These are phyloP conservation scores for Plantago ovata DNA, from an alignment of 257 asterid species.

Conservation along the genomic window DNA sequence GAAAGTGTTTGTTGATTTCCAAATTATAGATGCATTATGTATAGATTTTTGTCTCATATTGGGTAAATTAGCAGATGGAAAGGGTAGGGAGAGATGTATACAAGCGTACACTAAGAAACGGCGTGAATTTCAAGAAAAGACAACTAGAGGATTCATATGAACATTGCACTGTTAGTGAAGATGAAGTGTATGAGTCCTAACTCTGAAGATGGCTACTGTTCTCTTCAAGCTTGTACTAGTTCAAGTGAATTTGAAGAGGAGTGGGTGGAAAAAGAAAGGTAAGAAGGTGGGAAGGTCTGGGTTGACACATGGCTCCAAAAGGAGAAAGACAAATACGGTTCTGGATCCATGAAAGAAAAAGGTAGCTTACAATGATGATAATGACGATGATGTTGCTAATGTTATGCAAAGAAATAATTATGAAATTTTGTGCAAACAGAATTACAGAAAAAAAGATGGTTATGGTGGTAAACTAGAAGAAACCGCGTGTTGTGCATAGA, in stretches of 20 bases:
- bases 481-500: conserved; percentile 17
- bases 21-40: too few species aligned
- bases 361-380: conserved; percentile 17
- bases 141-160: conserved; percentile 60
- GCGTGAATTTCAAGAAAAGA: conserved; percentile 22
- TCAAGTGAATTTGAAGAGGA: conserved; percentile 40
- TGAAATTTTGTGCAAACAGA: background rate
- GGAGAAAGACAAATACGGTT: conserved; percentile 35
- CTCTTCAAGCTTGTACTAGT: conserved; percentile 61
- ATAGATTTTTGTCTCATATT: background rate
- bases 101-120: conserved; percentile 32
- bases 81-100: conserved; percentile 35
- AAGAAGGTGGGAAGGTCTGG: conserved; percentile 32
- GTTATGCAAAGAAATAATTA: background rate
- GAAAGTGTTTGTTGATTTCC: too few species aligned
- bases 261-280: conserved; percentile 39
- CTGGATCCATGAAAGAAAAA: conserved; percentile 22
- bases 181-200: conserved; percentile 45
- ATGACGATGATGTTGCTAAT: conserved; percentile 10
- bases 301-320: conserved; percentile 23
- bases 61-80: conserved; percentile 42
- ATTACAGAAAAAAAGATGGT: background rate
- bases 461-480: conserved; percentile 17
- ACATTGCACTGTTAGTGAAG: conserved; percentile 60
- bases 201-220: conserved; percentile 62